These are phyloP conservation scores for Serendipita vermifera DNA, from an alignment of 768 basidiomycete species.

Conservation along the genomic window DNA sequence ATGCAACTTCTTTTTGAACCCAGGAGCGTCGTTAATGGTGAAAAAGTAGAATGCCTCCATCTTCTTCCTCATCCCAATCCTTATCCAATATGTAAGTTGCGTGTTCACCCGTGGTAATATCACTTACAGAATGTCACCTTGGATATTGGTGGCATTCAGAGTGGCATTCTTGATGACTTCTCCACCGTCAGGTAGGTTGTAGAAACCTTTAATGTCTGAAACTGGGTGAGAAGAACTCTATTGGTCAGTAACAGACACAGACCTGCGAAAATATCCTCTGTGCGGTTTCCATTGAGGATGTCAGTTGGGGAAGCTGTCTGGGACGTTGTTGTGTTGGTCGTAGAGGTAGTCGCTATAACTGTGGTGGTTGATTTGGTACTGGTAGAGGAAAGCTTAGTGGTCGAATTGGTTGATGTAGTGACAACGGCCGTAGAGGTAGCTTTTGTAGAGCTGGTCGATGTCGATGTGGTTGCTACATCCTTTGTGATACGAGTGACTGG, in stretches of 20 bases:
- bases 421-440: background rate
- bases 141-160: constrained; percentile 15
- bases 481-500: no score
- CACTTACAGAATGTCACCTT: constrained; percentile 16
- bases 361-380: constrained; percentile 1
- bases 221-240: background rate
- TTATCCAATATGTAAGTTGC: background rate
- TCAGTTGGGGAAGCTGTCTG: background rate
- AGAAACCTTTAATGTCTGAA: constrained; percentile 8
- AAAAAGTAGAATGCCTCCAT: constrained; percentile 18
- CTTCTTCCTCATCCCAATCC: constrained; percentile 20
- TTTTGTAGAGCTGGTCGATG: background rate
- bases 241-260: background rate
- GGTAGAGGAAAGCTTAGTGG: background rate
- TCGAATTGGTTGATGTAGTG: background rate
- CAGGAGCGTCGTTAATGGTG: constrained; percentile 16
- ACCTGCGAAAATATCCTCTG: constrained; percentile 1
- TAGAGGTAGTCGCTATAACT: background rate
- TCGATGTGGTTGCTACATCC: background rate
- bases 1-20: constrained; percentile 15
- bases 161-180: constrained; percentile 11
- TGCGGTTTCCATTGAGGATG: constrained; percentile 8
- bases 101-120: background rate
- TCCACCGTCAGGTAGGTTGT: background rate
- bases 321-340: background rate